Evolutionary conservation across 176 grass and related monocot genomes (phyloP).

Genomic region (Chloris gayana): DNA sequence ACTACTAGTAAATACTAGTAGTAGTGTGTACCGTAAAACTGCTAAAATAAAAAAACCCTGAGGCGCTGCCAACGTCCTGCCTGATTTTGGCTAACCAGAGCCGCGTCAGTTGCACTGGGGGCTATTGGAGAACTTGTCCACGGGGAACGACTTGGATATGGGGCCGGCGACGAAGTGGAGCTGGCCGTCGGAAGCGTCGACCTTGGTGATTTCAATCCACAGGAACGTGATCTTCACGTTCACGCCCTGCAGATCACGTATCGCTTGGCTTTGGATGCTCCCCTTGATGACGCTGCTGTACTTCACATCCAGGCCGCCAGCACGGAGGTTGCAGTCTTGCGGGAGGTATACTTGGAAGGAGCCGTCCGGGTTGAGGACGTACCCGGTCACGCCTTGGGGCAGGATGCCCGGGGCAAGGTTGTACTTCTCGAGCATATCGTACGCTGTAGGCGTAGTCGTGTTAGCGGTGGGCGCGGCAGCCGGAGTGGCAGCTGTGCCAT

Average conservation of each 20-base stretch:
- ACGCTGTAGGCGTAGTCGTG: constrained; percentile 22
- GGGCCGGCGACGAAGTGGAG: constrained; percentile 44
- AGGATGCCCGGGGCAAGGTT: constrained; percentile 56
- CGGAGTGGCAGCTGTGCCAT: background rate
- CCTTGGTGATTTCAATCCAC: constrained; percentile 32
- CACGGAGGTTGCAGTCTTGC: constrained; percentile 35
- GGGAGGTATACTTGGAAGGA: constrained; percentile 56
- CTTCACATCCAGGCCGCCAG: constrained; percentile 7
- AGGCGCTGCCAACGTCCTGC: background rate
- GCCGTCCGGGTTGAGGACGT: constrained; percentile 37
- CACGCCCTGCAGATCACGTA: constrained; percentile 33
- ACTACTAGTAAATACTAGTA: too few species aligned
- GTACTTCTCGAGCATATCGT: constrained; percentile 48
- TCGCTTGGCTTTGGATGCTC: background rate
- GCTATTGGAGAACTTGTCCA: constrained; percentile 42
- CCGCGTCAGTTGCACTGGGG: constrained; percentile 26
- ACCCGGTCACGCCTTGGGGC: constrained; percentile 44
- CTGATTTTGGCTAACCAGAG: background rate
- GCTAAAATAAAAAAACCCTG: too few species aligned
- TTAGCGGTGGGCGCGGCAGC: background rate
- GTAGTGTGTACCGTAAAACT: too few species aligned
- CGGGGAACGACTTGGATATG: constrained; percentile 41
- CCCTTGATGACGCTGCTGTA: constrained; percentile 42
- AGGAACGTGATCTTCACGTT: constrained; percentile 40
- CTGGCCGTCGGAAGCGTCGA: background rate